Conservation (phyloP, 2,329 filamentous ascomycete genomes). For the Phialophora chinensis region DNA sequence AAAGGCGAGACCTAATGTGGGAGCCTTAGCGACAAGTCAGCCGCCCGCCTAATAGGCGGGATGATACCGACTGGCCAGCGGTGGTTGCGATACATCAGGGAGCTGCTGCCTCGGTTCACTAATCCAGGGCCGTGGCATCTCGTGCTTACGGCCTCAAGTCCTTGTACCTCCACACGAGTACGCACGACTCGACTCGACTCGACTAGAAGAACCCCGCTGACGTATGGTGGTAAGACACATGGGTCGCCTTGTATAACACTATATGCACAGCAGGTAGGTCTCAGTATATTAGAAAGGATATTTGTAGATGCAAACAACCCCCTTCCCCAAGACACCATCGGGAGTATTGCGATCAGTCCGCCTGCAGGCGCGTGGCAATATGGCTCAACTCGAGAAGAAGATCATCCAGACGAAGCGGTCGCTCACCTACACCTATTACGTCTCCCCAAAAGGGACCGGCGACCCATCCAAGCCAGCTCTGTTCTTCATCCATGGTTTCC, state of each 20-base stretch:
- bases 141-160: background rate
- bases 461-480: slow-evolving; percentile 43
- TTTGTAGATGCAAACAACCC: too few species aligned
- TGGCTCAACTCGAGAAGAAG: slow-evolving; percentile 27
- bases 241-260: background rate
- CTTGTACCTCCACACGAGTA: background rate
- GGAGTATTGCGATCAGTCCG: background rate
- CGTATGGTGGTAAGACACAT: background rate
- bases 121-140: background rate
- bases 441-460: slow-evolving; percentile 35
- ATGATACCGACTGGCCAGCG: background rate
- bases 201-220: background rate
- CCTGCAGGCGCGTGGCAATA: background rate
- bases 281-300: background rate
- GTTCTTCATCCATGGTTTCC: slow-evolving; percentile 58
- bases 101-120: background rate
- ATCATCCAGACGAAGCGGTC: slow-evolving; percentile 27
- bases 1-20: background rate
- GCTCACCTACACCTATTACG: slow-evolving; percentile 52
- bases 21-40: too few species aligned
- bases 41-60: too few species aligned
- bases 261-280: background rate
- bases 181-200: background rate
- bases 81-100: too few species aligned
- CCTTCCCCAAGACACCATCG: too few species aligned